Conservation (phyloP, 75 land plant species). For the Gnetum montanum region DNA sequence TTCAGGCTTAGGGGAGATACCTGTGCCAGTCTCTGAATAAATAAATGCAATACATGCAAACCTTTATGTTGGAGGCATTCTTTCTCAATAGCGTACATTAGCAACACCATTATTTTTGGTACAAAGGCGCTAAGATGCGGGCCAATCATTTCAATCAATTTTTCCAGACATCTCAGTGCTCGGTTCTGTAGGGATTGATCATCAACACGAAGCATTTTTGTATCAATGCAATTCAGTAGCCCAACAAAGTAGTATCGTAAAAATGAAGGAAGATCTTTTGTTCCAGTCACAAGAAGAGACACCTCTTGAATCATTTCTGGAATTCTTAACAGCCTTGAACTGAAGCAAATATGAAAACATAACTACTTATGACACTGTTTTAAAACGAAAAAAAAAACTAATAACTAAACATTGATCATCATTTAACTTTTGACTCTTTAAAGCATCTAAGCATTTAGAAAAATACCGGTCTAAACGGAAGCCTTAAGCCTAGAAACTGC, state of each 20-base stretch:
- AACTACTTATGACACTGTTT: background rate
- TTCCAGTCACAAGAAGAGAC: conserved; percentile 73
- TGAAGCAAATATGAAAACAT: background rate
- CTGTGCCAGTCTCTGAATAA: conserved; percentile 58
- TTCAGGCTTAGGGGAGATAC: conserved; percentile 82
- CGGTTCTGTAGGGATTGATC: conserved; percentile 60
- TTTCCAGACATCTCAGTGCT: conserved; percentile 73
- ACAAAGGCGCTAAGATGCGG: conserved; percentile 82
- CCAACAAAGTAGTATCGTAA: conserved; percentile 85
- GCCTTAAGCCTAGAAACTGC: too few relatives aligned
- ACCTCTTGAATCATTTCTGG: conserved; percentile 88
- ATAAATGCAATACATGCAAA: conserved; percentile 74
- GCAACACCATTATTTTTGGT: conserved; percentile 95
- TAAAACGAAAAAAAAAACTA: background rate
- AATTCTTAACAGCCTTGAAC: conserved; percentile 70
- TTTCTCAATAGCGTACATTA: conserved; percentile 74
- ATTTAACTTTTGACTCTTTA: background rate
- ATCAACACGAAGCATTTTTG: conserved; percentile 78
- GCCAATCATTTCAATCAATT: conserved; percentile 89
- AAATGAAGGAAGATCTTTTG: conserved; percentile 85
- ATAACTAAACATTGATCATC: background rate
- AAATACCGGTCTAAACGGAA: too few relatives aligned
- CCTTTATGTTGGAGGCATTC: conserved; percentile 66
- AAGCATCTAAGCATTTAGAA: too few relatives aligned
- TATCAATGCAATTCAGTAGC: conserved; percentile 89